Base-by-base conservation (phyloP, 306 rosid genomes). In the Arachis hypogaea region DNA sequence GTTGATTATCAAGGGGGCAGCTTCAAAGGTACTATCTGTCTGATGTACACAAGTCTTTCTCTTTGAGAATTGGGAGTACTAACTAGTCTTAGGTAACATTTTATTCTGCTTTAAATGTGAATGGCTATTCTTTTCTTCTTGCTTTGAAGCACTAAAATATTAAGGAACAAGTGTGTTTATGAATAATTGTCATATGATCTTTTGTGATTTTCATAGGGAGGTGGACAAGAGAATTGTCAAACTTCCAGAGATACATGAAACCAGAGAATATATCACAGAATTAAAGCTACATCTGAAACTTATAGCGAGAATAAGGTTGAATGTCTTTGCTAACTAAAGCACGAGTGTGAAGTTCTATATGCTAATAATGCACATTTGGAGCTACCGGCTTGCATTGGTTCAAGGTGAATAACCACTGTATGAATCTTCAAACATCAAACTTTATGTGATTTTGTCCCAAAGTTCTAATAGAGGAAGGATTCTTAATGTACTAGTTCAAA, bases 1-100 rank as follows among this genome's bases (percentile, higher is more conserved):
- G 97, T 92, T 59, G 99, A 94, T 94, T 75, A 89, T 94, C 89
- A 94, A 92, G 28, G 90, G 92, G 96, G 10, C 99, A 94, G 71
- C 97, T 90, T 74, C 89, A 87, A 66, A 94, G 97, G 99, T 94
- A 82, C 65, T 28, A 7, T 76, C 29, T 78, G 63, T 54, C 65
- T 56, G 22, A 45, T 71, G 10, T 46, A 44, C 36, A 2, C 42
- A 73, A 61, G 28, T 22, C 28, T 22, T 22, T 22, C 28, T 22
- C 28, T 22, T 22, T 22, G 28, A 22, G 28, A 22, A 59, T 58
- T 75, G 38, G 57, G 64, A 57, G 65, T 58, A 64, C 10, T 22
- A 22, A 22, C 28, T 22, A 22, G 28, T 6, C 18, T 54, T 62
- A 60, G 60, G 22, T 45, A 74, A 16, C 9, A 12, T 33, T 63